Evolutionary conservation across 805 yeast genomes (phyloP), one percentile per base, ranked within the genome.

Genomic region (Candida patagonica): DNA sequence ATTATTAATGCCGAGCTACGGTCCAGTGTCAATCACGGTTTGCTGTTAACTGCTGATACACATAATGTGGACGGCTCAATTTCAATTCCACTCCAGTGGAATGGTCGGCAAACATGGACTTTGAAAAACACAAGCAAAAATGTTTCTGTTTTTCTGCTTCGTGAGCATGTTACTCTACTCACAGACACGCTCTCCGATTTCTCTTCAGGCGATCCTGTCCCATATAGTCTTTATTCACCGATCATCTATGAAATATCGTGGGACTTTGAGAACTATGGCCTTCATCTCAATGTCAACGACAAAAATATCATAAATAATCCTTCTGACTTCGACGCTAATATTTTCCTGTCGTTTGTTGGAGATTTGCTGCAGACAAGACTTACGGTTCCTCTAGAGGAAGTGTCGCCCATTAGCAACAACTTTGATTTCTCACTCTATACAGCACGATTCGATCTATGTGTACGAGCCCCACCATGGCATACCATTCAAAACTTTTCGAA

Each of bases 391-490:
- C 52, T 77, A 46, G 69, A 69, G 10, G 59, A 56, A 32, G 55
- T 65, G 12, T 44, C 50, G 4, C 51, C 59, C 7, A 46, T 54
- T 3, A 37, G 41, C 15, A 54, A 51, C n/a, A 37, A 44, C 1
- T 46, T 59, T 21, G 35, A 41, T 1, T 49, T 53, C 21, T 13
- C 24, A 2, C 15, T 60, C 6, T 21, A 43, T 33, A 50, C 95
- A 0, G 75, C 83, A 0, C 61, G 61, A 35, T 74, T 86, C 48
- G 71, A 78, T 35, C 52, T 92, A 35, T 63, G 73, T 1, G 56
- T 88, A 2, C 80, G 78, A 42, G 75, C 92, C 0, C 97, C 98
- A 0, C 80, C 89, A 1, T 92, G 97, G 95, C 94, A 86, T 53
- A 88, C 97, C 0, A 63, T 77, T 20, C 73, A 77, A 40, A 78